Conservation (phyloP, 75 land plant species). For the Cryptomeria japonica region DNA sequence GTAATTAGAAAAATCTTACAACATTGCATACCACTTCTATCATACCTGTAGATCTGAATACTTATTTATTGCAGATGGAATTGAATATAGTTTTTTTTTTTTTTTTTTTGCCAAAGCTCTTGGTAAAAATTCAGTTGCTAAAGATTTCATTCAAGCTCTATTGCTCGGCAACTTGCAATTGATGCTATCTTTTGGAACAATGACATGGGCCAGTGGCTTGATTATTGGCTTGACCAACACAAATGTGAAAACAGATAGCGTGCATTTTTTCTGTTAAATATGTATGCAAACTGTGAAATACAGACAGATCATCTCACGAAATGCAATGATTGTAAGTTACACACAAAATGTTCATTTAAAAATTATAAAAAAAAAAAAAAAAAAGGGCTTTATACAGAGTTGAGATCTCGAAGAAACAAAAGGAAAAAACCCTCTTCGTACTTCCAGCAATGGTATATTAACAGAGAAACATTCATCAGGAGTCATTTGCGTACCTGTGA, state of each 20-base stretch:
- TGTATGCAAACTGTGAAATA: too few species aligned
- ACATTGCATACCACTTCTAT: conserved; percentile 73
- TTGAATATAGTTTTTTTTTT: conserved; percentile 70
- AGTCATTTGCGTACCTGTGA: too few species aligned
- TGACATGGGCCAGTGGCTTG: conserved; percentile 78
- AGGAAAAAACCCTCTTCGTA: too few species aligned
- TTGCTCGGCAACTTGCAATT: conserved; percentile 49
- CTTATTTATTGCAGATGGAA: conserved; percentile 82
- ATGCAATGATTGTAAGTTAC: too few species aligned
- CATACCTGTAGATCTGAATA: conserved; percentile 86
- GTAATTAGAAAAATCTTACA: conserved; percentile 65
- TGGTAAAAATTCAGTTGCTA: conserved; percentile 35
- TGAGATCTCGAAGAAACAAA: too few species aligned
- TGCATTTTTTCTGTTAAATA: too few species aligned
- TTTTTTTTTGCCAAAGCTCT: conserved; percentile 56
- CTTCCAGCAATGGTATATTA: too few species aligned
- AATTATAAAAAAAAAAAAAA: too few species aligned
- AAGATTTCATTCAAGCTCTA: conserved; percentile 47
- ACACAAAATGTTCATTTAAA: too few species aligned
- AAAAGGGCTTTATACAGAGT: too few species aligned
- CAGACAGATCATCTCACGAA: too few species aligned
- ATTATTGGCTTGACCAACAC: conserved; percentile 53
- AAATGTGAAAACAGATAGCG: conserved; percentile 16
- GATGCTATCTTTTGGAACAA: conserved; percentile 71
- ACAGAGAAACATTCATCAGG: too few species aligned